Evolutionary conservation across 192 early-diverging fungal genomes (phyloP).

Genomic region (Backusella sp.): DNA sequence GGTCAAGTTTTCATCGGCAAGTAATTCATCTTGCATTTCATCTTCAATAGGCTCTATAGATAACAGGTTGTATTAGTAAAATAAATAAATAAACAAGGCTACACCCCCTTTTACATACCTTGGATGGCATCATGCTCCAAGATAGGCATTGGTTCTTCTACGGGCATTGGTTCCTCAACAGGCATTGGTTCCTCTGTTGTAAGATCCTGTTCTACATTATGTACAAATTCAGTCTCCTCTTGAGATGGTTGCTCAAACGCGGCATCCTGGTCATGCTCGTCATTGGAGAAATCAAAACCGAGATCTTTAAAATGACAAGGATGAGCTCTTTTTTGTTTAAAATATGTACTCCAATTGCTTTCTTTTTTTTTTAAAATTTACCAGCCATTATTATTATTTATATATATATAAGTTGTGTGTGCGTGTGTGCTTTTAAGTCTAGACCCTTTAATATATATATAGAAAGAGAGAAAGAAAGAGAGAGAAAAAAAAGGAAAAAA

Average conservation of each 20-base stretch:
- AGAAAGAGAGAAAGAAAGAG: not conserved
- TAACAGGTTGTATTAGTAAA: not conserved
- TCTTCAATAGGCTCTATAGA: not conserved
- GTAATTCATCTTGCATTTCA: slow-evolving; percentile 13
- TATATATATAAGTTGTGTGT: not conserved
- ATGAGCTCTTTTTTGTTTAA: not conserved
- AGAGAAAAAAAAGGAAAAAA: not conserved
- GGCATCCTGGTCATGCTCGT: slow-evolving; percentile 20
- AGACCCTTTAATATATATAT: no score
- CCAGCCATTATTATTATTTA: slow-evolving; percentile 14
- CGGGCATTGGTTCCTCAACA: slow-evolving; percentile 9
- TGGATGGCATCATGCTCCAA: slow-evolving; percentile 18
- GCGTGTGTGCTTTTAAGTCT: not conserved
- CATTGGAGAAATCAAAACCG: slow-evolving; percentile 38
- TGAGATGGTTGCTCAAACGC: slow-evolving; percentile 14
- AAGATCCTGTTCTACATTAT: not conserved
- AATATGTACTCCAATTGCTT: not conserved
- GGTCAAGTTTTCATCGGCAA: slow-evolving; percentile 7
- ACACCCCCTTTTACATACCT: slow-evolving; percentile 7
- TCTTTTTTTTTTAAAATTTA: not conserved
- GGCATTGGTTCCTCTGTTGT: not conserved
- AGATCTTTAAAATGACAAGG: slow-evolving; percentile 24
- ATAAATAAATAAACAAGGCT: not conserved
- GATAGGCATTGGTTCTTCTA: slow-evolving; percentile 10
- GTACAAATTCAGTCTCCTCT: slow-evolving; percentile 2